These are phyloP conservation scores for Penstemon eatonii DNA, from an alignment of 257 asterid genomes.

Conservation along the genomic window DNA sequence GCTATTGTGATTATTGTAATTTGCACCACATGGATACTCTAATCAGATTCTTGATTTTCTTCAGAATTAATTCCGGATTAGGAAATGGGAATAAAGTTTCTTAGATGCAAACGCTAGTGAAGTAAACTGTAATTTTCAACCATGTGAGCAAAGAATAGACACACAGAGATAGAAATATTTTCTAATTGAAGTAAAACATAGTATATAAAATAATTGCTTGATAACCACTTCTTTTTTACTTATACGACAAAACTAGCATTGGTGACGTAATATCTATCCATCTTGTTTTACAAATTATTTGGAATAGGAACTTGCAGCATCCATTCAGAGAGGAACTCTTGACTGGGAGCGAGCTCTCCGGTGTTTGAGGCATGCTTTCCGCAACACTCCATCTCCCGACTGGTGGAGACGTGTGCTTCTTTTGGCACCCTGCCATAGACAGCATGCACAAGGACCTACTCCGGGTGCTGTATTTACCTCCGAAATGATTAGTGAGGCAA, in stretches of 20 bases:
- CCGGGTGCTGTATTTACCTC: slow-evolving; percentile 97
- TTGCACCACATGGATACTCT: not conserved
- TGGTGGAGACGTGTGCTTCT: slow-evolving; percentile 99
- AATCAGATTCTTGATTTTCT: too few species aligned
- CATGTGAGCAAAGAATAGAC: too few species aligned
- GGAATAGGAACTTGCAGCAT: slow-evolving; percentile 86
- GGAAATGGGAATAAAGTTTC: too few species aligned
- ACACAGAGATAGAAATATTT: too few species aligned
- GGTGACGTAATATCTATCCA: not conserved
- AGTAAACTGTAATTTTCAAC: too few species aligned
- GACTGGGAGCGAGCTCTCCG: slow-evolving; percentile 99
- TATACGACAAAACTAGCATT: not conserved
- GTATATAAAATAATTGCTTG: not conserved
- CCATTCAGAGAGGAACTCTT: slow-evolving; percentile 90
- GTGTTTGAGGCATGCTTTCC: slow-evolving; percentile 94
- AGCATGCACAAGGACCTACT: slow-evolving; percentile 67
- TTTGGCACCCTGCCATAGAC: slow-evolving; percentile 92
- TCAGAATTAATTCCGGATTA: too few species aligned
- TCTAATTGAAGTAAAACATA: too few species aligned
- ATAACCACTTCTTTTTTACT: not conserved
- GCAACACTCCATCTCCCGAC: slow-evolving; percentile 96
- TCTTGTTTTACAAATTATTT: slow-evolving; percentile 25
- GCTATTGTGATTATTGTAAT: too few species aligned
- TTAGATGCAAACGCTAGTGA: too few species aligned
- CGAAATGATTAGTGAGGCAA: slow-evolving; percentile 95